These are phyloP conservation scores for Suhomyces bokatorum DNA, from an alignment of 1,139 yeast species.

Conservation along the genomic window DNA sequence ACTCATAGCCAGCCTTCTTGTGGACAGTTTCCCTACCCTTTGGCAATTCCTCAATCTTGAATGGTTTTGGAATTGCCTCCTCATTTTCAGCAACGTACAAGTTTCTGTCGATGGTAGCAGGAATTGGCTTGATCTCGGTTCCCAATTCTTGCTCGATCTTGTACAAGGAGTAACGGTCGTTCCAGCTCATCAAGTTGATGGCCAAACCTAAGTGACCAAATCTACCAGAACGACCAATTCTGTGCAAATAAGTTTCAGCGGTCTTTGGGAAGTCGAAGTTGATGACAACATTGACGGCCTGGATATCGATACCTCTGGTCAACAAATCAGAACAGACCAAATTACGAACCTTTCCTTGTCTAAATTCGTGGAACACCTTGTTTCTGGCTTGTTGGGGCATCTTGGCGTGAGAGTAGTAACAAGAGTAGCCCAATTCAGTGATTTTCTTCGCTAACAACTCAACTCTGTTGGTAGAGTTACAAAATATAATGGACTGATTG, in stretches of 20 bases:
- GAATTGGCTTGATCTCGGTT: slow-evolving; percentile 95
- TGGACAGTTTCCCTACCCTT: slow-evolving; percentile 46
- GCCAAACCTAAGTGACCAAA: slow-evolving; percentile 98
- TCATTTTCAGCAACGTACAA: slow-evolving; percentile 85
- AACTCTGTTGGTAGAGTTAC: slow-evolving; percentile 95
- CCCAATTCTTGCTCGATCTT: slow-evolving; percentile 97
- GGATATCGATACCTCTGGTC: slow-evolving; percentile 98
- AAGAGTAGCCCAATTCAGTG: slow-evolving; percentile 94
- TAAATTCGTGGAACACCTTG: slow-evolving; percentile 96
- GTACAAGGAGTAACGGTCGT: slow-evolving; percentile 89
- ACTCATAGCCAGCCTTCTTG: slow-evolving; percentile 43
- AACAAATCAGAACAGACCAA: slow-evolving; percentile 94
- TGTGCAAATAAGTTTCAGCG: slow-evolving; percentile 95
- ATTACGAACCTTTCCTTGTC: slow-evolving; percentile 97
- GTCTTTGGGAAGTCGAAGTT: slow-evolving; percentile 98
- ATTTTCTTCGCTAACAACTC: slow-evolving; percentile 93
- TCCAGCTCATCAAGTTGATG: slow-evolving; percentile 94
- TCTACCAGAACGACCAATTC: slow-evolving; percentile 99
- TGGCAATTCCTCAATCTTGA: slow-evolving; percentile 70
- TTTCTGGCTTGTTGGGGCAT: slow-evolving; percentile 98
- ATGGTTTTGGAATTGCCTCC: slow-evolving; percentile 80
- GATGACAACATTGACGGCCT: slow-evolving; percentile 96
- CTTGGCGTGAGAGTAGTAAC: slow-evolving; percentile 95
- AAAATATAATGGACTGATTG: slow-evolving; percentile 93
- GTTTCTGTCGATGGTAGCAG: slow-evolving; percentile 82